phyloP scores from a whole-genome alignment of 371 early-diverging fungal genomes.

The Circinella minor region DNA sequence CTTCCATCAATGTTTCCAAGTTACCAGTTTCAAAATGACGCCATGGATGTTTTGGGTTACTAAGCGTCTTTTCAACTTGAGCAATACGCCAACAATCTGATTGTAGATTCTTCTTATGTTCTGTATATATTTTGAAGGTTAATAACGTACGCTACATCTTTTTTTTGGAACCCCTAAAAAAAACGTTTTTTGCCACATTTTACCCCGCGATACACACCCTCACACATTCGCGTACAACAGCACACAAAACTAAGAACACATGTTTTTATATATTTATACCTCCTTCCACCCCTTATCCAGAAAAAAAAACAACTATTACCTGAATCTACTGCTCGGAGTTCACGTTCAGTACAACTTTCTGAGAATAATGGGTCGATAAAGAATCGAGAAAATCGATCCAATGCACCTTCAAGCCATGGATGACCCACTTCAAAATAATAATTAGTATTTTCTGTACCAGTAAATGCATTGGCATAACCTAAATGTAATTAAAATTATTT shows the following conservation, averaged over 20 bases:
- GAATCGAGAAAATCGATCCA: conserved; percentile 96
- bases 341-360: conserved; percentile 88
- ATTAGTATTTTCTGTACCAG: conserved; percentile 84
- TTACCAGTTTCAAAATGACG: conserved; percentile 85
- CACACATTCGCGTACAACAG: too few relatives aligned
- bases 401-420: conserved; percentile 85
- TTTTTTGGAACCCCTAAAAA: not conserved
- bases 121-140: conserved; percentile 29
- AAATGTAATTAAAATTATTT: not conserved
- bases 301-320: conserved; percentile 33
- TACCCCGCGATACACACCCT: too few relatives aligned
- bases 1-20: conserved; percentile 79
- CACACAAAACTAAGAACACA: not conserved
- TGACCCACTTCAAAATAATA: conserved; percentile 95
- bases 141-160: not conserved
- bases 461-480: conserved; percentile 92
- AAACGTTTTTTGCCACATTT: too few relatives aligned
- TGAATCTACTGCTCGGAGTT: conserved; percentile 92
- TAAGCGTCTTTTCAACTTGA: conserved; percentile 80
- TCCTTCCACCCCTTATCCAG: too few relatives aligned
- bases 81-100: conserved; percentile 83
- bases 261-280: not conserved
- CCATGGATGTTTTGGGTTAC: conserved; percentile 82
- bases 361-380: conserved; percentile 90
- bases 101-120: conserved; percentile 92